These are phyloP conservation scores for Sporodiniella umbellata DNA, from an alignment of 371 early-diverging fungal genomes.

Conservation along the genomic window DNA sequence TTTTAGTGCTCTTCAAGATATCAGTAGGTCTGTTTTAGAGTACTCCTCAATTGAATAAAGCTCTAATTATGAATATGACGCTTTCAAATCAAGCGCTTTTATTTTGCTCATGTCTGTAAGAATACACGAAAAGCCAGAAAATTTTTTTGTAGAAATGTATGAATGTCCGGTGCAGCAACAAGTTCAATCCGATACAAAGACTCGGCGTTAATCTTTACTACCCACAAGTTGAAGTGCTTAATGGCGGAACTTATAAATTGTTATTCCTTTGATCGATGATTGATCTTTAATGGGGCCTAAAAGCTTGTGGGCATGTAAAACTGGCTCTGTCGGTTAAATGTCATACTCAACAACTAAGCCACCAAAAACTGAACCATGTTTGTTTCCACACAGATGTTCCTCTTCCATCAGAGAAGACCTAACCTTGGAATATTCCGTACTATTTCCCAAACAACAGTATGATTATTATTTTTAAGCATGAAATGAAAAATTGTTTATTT, in stretches of 20 bases:
- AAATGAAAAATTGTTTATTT: slow-evolving; percentile 13
- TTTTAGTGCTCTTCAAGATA: too few relatives aligned
- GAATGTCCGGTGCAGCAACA: too few relatives aligned
- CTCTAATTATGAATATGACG: too few relatives aligned
- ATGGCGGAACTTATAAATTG: not conserved
- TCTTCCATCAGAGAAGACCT: slow-evolving; percentile 2
- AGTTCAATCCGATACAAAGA: too few relatives aligned
- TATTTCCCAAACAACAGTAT: slow-evolving; percentile 27
- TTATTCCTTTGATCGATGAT: not conserved
- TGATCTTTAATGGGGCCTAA: slow-evolving; percentile 26
- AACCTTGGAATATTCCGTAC: slow-evolving; percentile 23
- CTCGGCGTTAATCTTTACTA: too few relatives aligned
- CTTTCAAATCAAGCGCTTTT: too few relatives aligned
- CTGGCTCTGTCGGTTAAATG: slow-evolving; percentile 38
- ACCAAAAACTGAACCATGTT: slow-evolving; percentile 22
- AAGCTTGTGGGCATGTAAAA: slow-evolving; percentile 32
- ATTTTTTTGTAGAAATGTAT: too few relatives aligned
- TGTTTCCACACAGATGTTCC: slow-evolving; percentile 31
- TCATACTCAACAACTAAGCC: slow-evolving; percentile 34
- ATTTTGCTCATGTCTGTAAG: too few relatives aligned
- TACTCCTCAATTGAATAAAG: too few relatives aligned
- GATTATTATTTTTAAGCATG: not conserved
- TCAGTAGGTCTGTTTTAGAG: too few relatives aligned
- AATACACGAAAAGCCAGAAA: too few relatives aligned
- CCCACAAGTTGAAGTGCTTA: not conserved